Evolutionary conservation across 192 early-diverging fungal genomes (phyloP).

Genomic region (Umbelopsis sp.): DNA sequence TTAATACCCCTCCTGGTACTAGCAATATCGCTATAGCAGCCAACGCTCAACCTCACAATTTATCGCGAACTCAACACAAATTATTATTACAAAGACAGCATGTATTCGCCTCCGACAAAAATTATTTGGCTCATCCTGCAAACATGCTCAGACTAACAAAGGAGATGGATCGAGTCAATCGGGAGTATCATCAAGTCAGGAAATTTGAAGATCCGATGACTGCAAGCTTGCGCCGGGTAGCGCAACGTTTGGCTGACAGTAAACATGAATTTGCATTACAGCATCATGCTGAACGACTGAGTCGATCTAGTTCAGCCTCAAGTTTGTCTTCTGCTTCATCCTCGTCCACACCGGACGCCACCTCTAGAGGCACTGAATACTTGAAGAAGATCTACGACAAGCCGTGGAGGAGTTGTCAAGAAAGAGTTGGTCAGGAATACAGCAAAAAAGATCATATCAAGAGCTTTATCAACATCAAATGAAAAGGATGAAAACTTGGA

Average conservation of each 20-base stretch:
- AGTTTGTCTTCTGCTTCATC: slow-evolving; percentile 4
- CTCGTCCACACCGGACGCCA: background rate
- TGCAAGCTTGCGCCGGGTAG: slow-evolving; percentile 37
- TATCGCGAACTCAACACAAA: slow-evolving; percentile 49
- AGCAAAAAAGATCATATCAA: slow-evolving; percentile 12
- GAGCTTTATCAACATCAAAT: slow-evolving; percentile 15
- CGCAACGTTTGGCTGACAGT: background rate
- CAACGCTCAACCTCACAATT: background rate
- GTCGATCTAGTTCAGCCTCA: slow-evolving; percentile 1
- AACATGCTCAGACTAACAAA: slow-evolving; percentile 45
- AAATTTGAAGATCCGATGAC: slow-evolving; percentile 41
- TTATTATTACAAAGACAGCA: slow-evolving; percentile 41
- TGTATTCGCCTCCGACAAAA: slow-evolving; percentile 43
- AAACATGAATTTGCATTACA: background rate
- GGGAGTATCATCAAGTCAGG: slow-evolving; percentile 41
- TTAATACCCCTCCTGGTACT: background rate
- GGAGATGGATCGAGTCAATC: slow-evolving; percentile 43
- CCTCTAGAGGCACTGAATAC: background rate
- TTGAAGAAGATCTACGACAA: background rate
- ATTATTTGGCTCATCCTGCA: slow-evolving; percentile 41
- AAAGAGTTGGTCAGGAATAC: slow-evolving; percentile 4
- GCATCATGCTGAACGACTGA: background rate
- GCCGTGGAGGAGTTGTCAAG: slow-evolving; percentile 3
- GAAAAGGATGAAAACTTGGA: background rate
- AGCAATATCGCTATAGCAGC: slow-evolving; percentile 10